Evolutionary conservation across 192 early-diverging fungal species (phyloP).

Genomic region (Coemansia sp.): DNA sequence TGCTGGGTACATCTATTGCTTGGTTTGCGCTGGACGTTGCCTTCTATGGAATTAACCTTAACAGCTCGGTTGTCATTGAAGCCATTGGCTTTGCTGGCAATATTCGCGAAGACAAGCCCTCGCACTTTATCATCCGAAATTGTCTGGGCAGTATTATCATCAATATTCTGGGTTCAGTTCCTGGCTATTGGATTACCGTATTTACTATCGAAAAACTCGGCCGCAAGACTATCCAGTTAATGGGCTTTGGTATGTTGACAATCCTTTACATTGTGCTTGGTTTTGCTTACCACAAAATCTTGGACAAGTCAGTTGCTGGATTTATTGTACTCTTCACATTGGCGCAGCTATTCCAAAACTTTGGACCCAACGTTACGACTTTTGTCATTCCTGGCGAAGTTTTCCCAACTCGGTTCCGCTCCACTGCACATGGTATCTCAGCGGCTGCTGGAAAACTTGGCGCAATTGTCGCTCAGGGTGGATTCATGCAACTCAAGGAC

Average conservation of each 20-base stretch:
- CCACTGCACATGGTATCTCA: conserved; percentile 79
- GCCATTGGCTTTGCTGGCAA: conserved; percentile 67
- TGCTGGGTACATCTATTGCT: conserved; percentile 71
- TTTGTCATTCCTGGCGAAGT: conserved; percentile 83
- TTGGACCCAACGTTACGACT: conserved; percentile 93
- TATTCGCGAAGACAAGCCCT: conserved; percentile 31
- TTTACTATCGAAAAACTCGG: conserved; percentile 87
- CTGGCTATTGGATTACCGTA: conserved; percentile 96
- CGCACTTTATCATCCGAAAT: conserved; percentile 61
- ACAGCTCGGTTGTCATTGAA: conserved; percentile 70
- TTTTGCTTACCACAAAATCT: conserved; percentile 68
- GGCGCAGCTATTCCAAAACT: conserved; percentile 39
- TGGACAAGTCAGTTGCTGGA: conserved; percentile 54
- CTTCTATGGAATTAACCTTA: conserved; percentile 82
- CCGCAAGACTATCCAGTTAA: conserved; percentile 90
- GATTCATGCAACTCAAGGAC: conserved; percentile 70
- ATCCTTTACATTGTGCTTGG: conserved; percentile 74
- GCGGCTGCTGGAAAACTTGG: conserved; percentile 80
- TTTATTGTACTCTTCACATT: conserved; percentile 68
- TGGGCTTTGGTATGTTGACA: conserved; percentile 81
- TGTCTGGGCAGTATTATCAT: conserved; percentile 91
- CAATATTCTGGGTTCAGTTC: conserved; percentile 79
- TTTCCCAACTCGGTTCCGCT: conserved; percentile 79
- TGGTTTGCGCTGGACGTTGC: conserved; percentile 52
- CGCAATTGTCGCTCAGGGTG: conserved; percentile 73